Evolutionary conservation across 169 alveolate species (phyloP).

Genomic region (Toxoplasma gondii): DNA sequence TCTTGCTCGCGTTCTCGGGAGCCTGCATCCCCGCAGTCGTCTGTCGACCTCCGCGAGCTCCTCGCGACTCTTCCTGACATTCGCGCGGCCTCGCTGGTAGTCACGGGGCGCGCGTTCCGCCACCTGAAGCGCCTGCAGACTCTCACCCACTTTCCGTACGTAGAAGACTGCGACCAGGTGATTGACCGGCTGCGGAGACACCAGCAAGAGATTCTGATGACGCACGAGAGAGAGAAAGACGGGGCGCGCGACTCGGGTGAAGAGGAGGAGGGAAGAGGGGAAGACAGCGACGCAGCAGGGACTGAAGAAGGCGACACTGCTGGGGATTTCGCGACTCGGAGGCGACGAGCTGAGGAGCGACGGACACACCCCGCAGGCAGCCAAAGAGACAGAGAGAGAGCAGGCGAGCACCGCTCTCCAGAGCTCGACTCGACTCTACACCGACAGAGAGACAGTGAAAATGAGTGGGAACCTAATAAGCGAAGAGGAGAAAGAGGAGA

Average conservation of each 20-base stretch:
- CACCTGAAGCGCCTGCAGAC: slow-evolving; percentile 38
- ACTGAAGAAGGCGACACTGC: too few species aligned
- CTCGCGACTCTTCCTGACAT: slow-evolving; percentile 38
- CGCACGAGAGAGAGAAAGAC: neutral
- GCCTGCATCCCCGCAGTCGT: neutral
- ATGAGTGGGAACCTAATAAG: too few species aligned
- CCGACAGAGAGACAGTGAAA: neutral
- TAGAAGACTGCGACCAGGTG: slow-evolving; percentile 37
- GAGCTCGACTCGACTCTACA: neutral
- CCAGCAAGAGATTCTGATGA: neutral
- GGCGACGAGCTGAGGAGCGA: too few species aligned
- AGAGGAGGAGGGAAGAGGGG: neutral
- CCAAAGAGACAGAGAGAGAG: neutral
- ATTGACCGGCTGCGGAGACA: neutral
- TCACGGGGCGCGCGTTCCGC: slow-evolving; percentile 62
- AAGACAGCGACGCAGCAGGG: neutral
- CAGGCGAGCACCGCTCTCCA: neutral
- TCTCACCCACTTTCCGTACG: slow-evolving; percentile 6
- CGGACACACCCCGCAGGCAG: too few species aligned
- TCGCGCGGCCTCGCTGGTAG: slow-evolving; percentile 16
- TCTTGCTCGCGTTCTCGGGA: neutral
- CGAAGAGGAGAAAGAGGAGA: neutral
- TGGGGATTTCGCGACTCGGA: too few species aligned
- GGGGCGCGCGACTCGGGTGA: neutral
- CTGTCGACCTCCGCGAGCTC: slow-evolving; percentile 35